Evolutionary conservation across 371 early-diverging fungal species (phyloP).

Genomic region (Actinomortierella wolfii): DNA sequence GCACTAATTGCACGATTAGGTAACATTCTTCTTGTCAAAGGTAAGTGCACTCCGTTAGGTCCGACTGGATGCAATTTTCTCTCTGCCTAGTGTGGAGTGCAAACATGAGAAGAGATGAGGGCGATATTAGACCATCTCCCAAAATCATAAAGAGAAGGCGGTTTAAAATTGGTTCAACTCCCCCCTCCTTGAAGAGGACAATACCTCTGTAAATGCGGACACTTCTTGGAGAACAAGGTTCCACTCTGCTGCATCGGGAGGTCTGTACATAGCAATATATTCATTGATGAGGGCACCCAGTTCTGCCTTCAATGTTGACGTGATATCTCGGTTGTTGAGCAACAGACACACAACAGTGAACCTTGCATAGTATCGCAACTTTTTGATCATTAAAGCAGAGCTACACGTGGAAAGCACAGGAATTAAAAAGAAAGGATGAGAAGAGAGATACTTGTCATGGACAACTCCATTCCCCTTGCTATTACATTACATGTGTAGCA

Average conservation of each 20-base stretch:
- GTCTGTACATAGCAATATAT: conserved; percentile 83
- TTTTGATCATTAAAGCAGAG: conserved; percentile 91
- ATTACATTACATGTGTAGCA: neutral
- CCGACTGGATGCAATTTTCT: conserved; percentile 80
- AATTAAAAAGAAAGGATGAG: neutral
- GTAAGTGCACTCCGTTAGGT: conserved; percentile 62
- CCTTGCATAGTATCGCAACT: conserved; percentile 94
- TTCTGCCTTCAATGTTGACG: conserved; percentile 80
- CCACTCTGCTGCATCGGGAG: conserved; percentile 93
- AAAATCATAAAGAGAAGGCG: too few species aligned
- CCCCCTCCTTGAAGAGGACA: too few species aligned
- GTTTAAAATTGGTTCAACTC: too few species aligned
- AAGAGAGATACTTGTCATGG: neutral
- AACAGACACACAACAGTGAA: conserved; percentile 95
- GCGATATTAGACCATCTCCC: too few species aligned
- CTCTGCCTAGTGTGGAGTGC: conserved; percentile 64
- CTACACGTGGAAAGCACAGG: conserved; percentile 50
- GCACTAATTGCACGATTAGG: conserved; percentile 52
- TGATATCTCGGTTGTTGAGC: conserved; percentile 79
- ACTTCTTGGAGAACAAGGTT: conserved; percentile 90
- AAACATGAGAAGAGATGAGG: neutral
- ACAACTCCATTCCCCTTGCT: too few species aligned
- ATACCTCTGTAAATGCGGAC: conserved; percentile 81
- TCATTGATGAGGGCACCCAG: conserved; percentile 84
- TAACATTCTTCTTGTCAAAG: conserved; percentile 67